Percentiles rank a stretch among this genome's conserved stretches.
These are phyloP conservation scores for Dryas integrifolia DNA, from an alignment of 331 rosid genomes.

Conservation along the genomic window DNA sequence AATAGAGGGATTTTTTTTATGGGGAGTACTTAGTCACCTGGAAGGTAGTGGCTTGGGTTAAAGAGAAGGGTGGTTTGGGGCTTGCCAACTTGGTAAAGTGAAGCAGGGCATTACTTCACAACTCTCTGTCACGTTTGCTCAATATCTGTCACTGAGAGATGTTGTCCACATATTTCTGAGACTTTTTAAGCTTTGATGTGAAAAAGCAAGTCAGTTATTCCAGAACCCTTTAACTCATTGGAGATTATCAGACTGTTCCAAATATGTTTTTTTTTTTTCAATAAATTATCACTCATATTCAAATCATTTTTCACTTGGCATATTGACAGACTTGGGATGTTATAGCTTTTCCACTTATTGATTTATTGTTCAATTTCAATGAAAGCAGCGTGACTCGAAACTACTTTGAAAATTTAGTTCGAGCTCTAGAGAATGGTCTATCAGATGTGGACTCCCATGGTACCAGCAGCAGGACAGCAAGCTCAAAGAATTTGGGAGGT, in stretches of 20 bases:
- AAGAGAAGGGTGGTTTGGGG: not conserved
- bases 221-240: not conserved
- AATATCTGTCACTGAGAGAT: not conserved
- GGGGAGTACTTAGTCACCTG: not conserved
- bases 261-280: not conserved
- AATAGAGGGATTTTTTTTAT: not conserved
- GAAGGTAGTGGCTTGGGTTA: not conserved
- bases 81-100: not conserved
- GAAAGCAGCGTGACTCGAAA: constrained; percentile 49
- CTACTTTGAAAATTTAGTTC: constrained; percentile 59
- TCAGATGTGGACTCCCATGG: constrained; percentile 48
- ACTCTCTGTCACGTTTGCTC: not conserved
- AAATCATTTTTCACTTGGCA: not conserved
- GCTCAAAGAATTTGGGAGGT: constrained; percentile 39
- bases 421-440: constrained; percentile 58
- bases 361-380: constrained; percentile 18
- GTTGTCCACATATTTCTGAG: not conserved
- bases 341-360: not conserved
- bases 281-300: not conserved
- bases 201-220: not conserved
- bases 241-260: not conserved
- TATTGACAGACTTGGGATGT: not conserved
- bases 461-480: constrained; percentile 40
- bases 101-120: not conserved
- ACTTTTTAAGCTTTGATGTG: not conserved